These are phyloP conservation scores for Penicillium flavigenum DNA, from an alignment of 495 filamentous ascomycete species.

Conservation along the genomic window DNA sequence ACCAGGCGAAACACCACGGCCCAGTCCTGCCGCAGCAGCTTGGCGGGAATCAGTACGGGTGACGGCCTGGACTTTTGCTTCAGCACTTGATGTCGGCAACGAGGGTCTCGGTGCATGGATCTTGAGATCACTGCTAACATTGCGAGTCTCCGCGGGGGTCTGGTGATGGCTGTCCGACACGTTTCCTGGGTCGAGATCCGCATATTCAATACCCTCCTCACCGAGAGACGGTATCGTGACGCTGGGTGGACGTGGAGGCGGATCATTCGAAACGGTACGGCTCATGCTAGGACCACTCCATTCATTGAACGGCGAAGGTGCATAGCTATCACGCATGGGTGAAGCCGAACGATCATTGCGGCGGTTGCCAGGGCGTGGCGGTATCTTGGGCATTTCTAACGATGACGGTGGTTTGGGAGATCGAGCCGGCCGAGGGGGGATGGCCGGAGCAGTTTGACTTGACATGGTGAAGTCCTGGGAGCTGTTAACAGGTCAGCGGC, in stretches of 20 bases:
- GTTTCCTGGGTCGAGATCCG: conserved; percentile 52
- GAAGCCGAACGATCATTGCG: conserved; percentile 74
- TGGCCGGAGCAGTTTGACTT: conserved; percentile 43
- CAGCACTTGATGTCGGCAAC: conserved; percentile 71
- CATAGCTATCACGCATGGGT: conserved; percentile 72
- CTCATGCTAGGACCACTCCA: conserved; percentile 44
- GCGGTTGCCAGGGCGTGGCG: conserved; percentile 67
- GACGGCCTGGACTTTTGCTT: conserved; percentile 73
- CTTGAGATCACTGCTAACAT: conserved; percentile 75
- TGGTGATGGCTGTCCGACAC: conserved; percentile 41
- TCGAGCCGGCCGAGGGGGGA: conserved; percentile 53
- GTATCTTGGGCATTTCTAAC: conserved; percentile 50
- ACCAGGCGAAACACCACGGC: conserved; percentile 55
- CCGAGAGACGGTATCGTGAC: conserved; percentile 81
- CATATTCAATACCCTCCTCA: conserved; percentile 89
- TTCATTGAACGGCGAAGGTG: conserved; percentile 84
- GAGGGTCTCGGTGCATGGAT: conserved; percentile 91
- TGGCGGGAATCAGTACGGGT: conserved; percentile 86
- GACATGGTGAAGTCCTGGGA: conserved; percentile 40
- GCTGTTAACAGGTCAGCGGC: conserved; percentile 20
- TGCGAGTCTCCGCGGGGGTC: conserved; percentile 65
- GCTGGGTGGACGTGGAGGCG: conserved; percentile 66
- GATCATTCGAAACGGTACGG: conserved; percentile 49
- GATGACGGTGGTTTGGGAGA: conserved; percentile 44
- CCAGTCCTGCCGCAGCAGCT: conserved; percentile 79